Conservation (phyloP, 2,329 filamentous ascomycete species). For the Cadophora luteo-olivacea region DNA sequence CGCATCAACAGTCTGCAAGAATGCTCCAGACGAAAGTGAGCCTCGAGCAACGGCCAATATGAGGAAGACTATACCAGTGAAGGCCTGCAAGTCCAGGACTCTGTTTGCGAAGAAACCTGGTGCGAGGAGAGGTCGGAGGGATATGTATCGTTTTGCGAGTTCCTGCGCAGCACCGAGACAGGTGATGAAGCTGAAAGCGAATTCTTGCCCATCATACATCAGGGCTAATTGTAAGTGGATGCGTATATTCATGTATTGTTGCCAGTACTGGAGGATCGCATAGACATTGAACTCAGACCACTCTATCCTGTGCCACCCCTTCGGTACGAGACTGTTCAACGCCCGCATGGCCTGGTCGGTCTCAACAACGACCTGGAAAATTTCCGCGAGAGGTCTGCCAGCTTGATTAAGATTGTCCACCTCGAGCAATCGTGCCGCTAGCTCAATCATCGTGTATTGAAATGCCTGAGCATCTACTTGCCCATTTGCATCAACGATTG, state of each 20-base stretch:
- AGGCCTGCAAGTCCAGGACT: slow-evolving; percentile 21
- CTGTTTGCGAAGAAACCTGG: slow-evolving; percentile 21
- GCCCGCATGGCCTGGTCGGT: slow-evolving; percentile 20
- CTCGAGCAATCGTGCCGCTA: slow-evolving; percentile 11
- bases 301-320: slow-evolving; percentile 19
- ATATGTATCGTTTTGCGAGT: slow-evolving; percentile 19
- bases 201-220: slow-evolving; percentile 21
- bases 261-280: slow-evolving; percentile 21
- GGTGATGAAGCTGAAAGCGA: slow-evolving; percentile 23
- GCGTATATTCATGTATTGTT: slow-evolving; percentile 16
- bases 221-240: slow-evolving; percentile 23
- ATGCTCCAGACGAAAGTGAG: slow-evolving; percentile 4
- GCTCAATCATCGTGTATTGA: slow-evolving; percentile 13
- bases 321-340: slow-evolving; percentile 12
- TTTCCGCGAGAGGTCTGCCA: slow-evolving; percentile 15
- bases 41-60: slow-evolving; percentile 12
- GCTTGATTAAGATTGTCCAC: slow-evolving; percentile 16
- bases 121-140: slow-evolving; percentile 16
- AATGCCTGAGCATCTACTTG: slow-evolving; percentile 19
- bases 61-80: slow-evolving; percentile 20
- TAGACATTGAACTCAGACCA: slow-evolving; percentile 17
- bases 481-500: slow-evolving; percentile 14
- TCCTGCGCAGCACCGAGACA: slow-evolving; percentile 21
- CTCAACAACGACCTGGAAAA: slow-evolving; percentile 19
- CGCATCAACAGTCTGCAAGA: slow-evolving; percentile 11